phyloP scores from a whole-genome alignment of 2,329 filamentous ascomycete genomes.

The Hymenoscyphus albidus region DNA sequence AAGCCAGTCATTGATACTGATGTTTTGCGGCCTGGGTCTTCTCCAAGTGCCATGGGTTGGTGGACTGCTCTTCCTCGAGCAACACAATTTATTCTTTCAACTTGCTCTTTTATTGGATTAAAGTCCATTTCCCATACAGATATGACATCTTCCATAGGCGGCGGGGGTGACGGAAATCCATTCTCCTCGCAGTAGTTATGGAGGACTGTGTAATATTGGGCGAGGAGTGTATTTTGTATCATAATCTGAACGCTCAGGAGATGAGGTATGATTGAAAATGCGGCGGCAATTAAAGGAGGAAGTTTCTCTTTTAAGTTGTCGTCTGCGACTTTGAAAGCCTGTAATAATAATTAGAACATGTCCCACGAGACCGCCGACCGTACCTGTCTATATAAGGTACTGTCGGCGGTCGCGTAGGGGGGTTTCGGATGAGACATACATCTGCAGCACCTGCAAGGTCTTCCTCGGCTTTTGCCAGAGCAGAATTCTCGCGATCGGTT shows the following conservation, averaged over 20 bases:
- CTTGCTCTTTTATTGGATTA: constrained; percentile 58
- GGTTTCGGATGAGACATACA: constrained; percentile 40
- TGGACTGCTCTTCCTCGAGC: constrained; percentile 64
- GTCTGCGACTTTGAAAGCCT: constrained; percentile 74
- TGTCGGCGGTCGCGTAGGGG: background rate
- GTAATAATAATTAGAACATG: constrained; percentile 17
- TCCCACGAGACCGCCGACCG: constrained; percentile 3
- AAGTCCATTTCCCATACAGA: constrained; percentile 61
- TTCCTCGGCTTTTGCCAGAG: constrained; percentile 65
- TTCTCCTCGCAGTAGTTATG: constrained; percentile 69
- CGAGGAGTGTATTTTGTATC: constrained; percentile 74
- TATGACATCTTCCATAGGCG: constrained; percentile 68
- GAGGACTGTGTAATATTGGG: constrained; percentile 72
- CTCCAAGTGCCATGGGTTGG: constrained; percentile 42
- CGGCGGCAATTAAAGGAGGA: constrained; percentile 65
- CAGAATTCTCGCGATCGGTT: constrained; percentile 68
- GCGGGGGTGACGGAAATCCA: constrained; percentile 66
- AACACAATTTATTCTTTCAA: constrained; percentile 63
- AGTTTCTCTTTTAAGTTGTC: constrained; percentile 67
- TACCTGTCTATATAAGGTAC: too few species aligned
- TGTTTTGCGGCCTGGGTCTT: constrained; percentile 30
- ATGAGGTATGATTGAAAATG: constrained; percentile 70
- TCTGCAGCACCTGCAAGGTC: constrained; percentile 64
- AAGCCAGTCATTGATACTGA: constrained; percentile 29
- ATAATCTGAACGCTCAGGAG: constrained; percentile 67